Percentiles rank a stretch among this genome's conserved stretches.
These are phyloP conservation scores for Metschnikowia similis DNA, from an alignment of 805 yeast genomes.

Conservation along the genomic window DNA sequence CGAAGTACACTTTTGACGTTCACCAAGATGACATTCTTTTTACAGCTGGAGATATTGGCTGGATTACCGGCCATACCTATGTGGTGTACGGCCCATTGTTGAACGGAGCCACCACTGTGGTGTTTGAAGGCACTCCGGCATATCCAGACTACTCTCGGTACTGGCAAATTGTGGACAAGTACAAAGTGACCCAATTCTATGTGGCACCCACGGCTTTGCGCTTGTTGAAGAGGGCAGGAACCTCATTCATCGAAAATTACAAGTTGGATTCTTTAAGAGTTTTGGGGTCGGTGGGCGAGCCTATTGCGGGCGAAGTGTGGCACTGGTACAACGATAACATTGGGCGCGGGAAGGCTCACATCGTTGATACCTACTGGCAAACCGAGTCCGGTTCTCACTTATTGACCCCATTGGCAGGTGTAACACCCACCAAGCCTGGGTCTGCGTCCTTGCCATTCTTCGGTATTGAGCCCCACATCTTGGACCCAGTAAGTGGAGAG, in stretches of 20 bases:
- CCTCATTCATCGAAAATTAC: slow-evolving; percentile 70
- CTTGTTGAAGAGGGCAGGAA: slow-evolving; percentile 85
- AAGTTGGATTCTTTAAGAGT: slow-evolving; percentile 86
- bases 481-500: slow-evolving; percentile 89
- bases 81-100: slow-evolving; percentile 91
- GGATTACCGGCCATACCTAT: slow-evolving; percentile 98
- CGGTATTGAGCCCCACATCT: slow-evolving; percentile 85
- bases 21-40: slow-evolving; percentile 84
- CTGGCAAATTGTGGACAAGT: slow-evolving; percentile 92
- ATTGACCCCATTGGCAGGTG: slow-evolving; percentile 92
- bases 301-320: slow-evolving; percentile 97
- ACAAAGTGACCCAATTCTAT: slow-evolving; percentile 92
- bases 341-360: slow-evolving; percentile 85
- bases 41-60: slow-evolving; percentile 98
- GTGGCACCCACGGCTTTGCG: slow-evolving; percentile 98
- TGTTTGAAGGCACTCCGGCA: slow-evolving; percentile 97
- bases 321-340: slow-evolving; percentile 94
- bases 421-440: slow-evolving; percentile 94
- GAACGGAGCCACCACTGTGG: slow-evolving; percentile 82
- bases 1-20: slow-evolving; percentile 90
- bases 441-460: slow-evolving; percentile 96
- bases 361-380: slow-evolving; percentile 98
- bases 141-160: slow-evolving; percentile 93
- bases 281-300: slow-evolving; percentile 97
- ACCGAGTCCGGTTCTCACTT: slow-evolving; percentile 96